Percentiles rank a stretch among this genome's conserved stretches.
These are phyloP conservation scores for Cryphonectria radicalis DNA, from an alignment of 2,329 filamentous ascomycete genomes.

Conservation along the genomic window DNA sequence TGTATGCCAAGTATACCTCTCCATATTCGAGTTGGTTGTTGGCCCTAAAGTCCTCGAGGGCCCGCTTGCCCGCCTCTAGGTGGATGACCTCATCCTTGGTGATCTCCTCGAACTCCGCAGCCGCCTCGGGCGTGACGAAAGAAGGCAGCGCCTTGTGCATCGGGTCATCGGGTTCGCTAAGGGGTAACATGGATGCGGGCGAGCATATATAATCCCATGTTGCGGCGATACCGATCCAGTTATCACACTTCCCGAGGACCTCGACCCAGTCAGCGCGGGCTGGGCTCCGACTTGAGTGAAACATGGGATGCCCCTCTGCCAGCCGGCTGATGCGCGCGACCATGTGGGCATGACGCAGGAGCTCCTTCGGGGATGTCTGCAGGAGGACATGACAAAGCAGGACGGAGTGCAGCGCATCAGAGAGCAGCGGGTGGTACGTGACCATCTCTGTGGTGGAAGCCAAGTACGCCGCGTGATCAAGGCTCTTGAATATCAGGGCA, in stretches of 20 bases:
- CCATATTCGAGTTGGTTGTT: constrained; percentile 48
- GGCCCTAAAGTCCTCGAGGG: constrained; percentile 69
- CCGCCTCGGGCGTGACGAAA: constrained; percentile 42
- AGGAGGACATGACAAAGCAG: constrained; percentile 79
- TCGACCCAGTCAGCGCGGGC: constrained; percentile 82
- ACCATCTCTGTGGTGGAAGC: constrained; percentile 60
- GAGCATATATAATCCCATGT: constrained; percentile 75
- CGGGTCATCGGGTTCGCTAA: constrained; percentile 6
- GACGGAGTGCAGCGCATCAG: constrained; percentile 77
- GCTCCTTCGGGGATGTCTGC: constrained; percentile 77
- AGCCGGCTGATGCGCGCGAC: constrained; percentile 75
- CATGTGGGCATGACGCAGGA: constrained; percentile 80
- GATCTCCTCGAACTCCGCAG: constrained; percentile 11
- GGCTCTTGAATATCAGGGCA: constrained; percentile 36
- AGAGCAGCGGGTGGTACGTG: constrained; percentile 81
- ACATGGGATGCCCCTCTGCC: constrained; percentile 79
- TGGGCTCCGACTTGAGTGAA: constrained; percentile 72
- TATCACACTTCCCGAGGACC: constrained; percentile 67
- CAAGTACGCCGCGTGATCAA: constrained; percentile 36
- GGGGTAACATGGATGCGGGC: constrained; percentile 53
- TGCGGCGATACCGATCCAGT: constrained; percentile 69
- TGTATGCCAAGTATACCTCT: constrained; percentile 50
- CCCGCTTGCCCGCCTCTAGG: constrained; percentile 69
- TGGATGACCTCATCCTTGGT: constrained; percentile 59
- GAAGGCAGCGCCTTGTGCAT: constrained; percentile 32